Percentiles rank a stretch among this genome's conserved stretches.
Evolutionary conservation across 768 basidiomycete species (phyloP).

Genomic region (Obba rivulosa): DNA sequence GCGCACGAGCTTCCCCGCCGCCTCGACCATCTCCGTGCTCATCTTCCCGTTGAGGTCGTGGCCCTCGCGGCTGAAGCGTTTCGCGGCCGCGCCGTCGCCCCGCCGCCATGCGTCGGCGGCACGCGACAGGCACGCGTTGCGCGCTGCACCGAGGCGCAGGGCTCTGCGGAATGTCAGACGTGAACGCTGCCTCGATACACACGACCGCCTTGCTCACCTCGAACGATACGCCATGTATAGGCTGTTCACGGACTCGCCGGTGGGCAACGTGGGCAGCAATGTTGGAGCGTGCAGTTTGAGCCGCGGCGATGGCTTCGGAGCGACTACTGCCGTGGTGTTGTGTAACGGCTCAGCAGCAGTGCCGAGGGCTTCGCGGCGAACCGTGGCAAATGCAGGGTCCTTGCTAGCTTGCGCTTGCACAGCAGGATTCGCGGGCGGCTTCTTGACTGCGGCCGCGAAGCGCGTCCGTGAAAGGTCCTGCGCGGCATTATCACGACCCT

Average conservation of each 20-base stretch:
- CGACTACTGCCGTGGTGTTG: constrained; percentile 64
- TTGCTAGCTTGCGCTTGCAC: constrained; percentile 17
- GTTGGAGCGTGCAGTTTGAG: constrained; percentile 78
- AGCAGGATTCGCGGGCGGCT: constrained; percentile 32
- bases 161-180: constrained; percentile 40
- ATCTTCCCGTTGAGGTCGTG: constrained; percentile 92
- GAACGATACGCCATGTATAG: constrained; percentile 89
- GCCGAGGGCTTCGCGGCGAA: constrained; percentile 55
- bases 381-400: constrained; percentile 35
- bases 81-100: constrained; percentile 94
- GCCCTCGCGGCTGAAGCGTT: constrained; percentile 90
- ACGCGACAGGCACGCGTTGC: constrained; percentile 90
- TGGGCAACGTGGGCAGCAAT: constrained; percentile 83
- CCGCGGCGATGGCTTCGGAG: constrained; percentile 78
- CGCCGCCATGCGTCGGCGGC: constrained; percentile 96
- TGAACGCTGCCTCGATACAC: background rate
- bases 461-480: constrained; percentile 86
- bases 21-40: constrained; percentile 77
- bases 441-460: constrained; percentile 90
- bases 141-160: constrained; percentile 85
- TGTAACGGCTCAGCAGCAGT: constrained; percentile 57
- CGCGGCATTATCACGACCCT: constrained; percentile 30
- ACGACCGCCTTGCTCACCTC: constrained; percentile 2
- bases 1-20: constrained; percentile 78
- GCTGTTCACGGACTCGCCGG: constrained; percentile 72